phyloP scores from a whole-genome alignment of 139 green algal species.

The Raphidocelis subcapitata region DNA sequence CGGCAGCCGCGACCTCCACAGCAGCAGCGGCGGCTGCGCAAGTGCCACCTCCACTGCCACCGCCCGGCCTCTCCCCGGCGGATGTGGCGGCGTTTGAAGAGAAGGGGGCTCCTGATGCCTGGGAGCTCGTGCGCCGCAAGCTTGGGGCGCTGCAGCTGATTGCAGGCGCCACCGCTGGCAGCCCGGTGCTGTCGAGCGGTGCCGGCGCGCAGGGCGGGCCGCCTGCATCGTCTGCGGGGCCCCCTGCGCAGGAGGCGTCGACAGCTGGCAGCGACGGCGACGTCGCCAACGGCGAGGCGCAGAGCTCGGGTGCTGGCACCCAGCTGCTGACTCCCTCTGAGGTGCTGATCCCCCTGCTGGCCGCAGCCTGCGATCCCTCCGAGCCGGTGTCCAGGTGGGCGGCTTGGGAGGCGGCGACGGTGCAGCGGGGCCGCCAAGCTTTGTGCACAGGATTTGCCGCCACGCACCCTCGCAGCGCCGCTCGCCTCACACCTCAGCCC shows the following conservation, averaged over 20 bases:
- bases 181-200: not conserved
- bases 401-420: not conserved
- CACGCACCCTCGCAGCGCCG: too few relatives aligned
- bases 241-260: too few relatives aligned
- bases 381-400: slow-evolving; percentile 54
- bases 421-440: too few relatives aligned
- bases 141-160: slow-evolving; percentile 79
- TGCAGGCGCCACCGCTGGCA: slow-evolving; percentile 30
- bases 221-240: too few relatives aligned
- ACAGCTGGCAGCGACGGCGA: not conserved
- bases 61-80: slow-evolving; percentile 14
- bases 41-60: slow-evolving; percentile 13
- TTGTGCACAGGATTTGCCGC: too few relatives aligned
- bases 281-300: not conserved
- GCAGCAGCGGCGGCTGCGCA: not conserved
- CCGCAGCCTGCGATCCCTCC: slow-evolving; percentile 54
- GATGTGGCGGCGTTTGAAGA: slow-evolving; percentile 24
- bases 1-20: too few relatives aligned
- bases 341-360: slow-evolving; percentile 62
- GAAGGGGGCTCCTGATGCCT: slow-evolving; percentile 11
- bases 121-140: slow-evolving; percentile 50
- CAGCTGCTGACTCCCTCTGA: slow-evolving; percentile 33
- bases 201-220: not conserved
- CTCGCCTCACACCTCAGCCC: too few relatives aligned
- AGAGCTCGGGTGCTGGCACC: not conserved